Evolutionary conservation across 202 grass and related monocot genomes (phyloP).

Genomic region (Zizania palustris): DNA sequence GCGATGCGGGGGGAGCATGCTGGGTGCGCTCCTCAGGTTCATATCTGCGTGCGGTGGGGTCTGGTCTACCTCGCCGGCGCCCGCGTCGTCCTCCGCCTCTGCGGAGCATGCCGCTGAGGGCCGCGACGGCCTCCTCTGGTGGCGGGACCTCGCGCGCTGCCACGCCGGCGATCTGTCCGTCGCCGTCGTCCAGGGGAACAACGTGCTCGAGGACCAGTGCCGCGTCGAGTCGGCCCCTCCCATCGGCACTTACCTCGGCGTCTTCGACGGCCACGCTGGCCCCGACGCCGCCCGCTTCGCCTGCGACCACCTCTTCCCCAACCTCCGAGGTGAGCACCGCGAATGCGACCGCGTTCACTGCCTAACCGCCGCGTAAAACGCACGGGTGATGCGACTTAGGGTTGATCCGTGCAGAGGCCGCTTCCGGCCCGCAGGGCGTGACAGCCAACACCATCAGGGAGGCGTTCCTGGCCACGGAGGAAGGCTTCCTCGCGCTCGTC

Average conservation of each 20-base stretch:
- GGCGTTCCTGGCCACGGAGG: slow-evolving; percentile 79
- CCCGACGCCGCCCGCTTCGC: slow-evolving; percentile 73
- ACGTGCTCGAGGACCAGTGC: slow-evolving; percentile 91
- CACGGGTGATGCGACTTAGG: slow-evolving; percentile 21
- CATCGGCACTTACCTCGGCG: slow-evolving; percentile 71
- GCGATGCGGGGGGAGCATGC: slow-evolving; percentile 91
- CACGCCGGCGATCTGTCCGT: slow-evolving; percentile 67
- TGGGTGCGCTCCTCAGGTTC: slow-evolving; percentile 75
- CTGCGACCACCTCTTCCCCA: slow-evolving; percentile 70
- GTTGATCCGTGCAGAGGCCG: slow-evolving; percentile 69
- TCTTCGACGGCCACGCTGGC: slow-evolving; percentile 87
- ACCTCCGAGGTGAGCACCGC: slow-evolving; percentile 60
- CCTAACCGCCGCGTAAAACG: background rate
- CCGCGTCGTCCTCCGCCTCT: background rate
- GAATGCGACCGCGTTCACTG: background rate
- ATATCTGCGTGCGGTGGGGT: slow-evolving; percentile 72
- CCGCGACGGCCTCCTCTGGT: slow-evolving; percentile 71
- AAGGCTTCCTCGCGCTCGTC: slow-evolving; percentile 63
- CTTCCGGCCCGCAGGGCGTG: slow-evolving; percentile 47
- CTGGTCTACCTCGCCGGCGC: slow-evolving; percentile 39
- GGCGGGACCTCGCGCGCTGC: slow-evolving; percentile 65
- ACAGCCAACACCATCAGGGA: slow-evolving; percentile 55
- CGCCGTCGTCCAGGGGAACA: slow-evolving; percentile 89
- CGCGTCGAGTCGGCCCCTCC: slow-evolving; percentile 68
- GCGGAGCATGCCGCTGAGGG: slow-evolving; percentile 35